Evolutionary conservation across 2,329 filamentous ascomycete genomes (phyloP).

Genomic region (Neocatenulostroma microsporum): DNA sequence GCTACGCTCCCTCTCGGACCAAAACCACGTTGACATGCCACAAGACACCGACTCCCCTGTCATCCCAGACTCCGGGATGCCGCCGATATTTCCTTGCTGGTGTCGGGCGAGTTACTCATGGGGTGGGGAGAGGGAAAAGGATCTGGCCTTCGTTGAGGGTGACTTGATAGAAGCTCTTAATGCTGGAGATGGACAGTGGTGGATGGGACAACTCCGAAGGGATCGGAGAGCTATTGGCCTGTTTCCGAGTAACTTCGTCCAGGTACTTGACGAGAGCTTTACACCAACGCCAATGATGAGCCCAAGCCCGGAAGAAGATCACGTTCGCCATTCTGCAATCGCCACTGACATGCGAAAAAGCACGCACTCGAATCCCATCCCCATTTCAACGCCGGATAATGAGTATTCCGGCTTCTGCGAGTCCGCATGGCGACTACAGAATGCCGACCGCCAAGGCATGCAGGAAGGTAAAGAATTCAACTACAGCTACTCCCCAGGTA

Average conservation of each 20-base stretch:
- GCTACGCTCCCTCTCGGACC: too few species aligned
- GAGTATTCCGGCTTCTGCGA: conserved; percentile 38
- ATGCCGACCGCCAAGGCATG: conserved; percentile 27
- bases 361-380: conserved; percentile 13
- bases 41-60: too few species aligned
- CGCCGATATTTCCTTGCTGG: conserved; percentile 33
- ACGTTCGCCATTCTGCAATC: too few species aligned
- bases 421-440: conserved; percentile 36
- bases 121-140: conserved; percentile 64
- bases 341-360: too few species aligned
- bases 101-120: conserved; percentile 35
- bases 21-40: too few species aligned
- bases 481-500: too few species aligned
- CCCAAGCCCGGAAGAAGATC: too few species aligned
- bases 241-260: conserved; percentile 96
- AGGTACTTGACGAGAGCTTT: conserved; percentile 77
- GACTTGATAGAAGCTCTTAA: conserved; percentile 98
- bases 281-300: conserved; percentile 59
- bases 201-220: conserved; percentile 84
- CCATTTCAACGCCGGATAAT: conserved; percentile 24
- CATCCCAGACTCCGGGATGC: too few species aligned
- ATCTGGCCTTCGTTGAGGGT: conserved; percentile 94
- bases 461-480: conserved; percentile 19
- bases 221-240: conserved; percentile 85
- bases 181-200: conserved; percentile 96